phyloP scores from a whole-genome alignment of 805 yeast species.

The Hanseniaspora clermontiae region DNA sequence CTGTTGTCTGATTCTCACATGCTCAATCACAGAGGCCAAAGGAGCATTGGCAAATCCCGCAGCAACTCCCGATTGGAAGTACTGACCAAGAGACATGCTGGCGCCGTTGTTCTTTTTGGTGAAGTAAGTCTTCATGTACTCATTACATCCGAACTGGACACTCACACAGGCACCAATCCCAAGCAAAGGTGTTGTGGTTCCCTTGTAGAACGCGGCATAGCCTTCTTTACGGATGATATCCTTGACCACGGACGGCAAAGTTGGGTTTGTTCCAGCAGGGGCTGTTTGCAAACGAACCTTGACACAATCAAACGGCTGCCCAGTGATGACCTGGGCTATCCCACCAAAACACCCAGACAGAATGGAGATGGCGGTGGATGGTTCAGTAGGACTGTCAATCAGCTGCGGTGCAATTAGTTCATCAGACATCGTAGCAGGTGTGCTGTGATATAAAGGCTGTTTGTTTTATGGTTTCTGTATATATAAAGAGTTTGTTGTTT shows the following conservation, averaged over 20 bases:
- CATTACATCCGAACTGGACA: slow-evolving; percentile 90
- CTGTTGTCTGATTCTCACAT: slow-evolving; percentile 84
- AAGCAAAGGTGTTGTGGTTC: slow-evolving; percentile 80
- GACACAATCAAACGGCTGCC: slow-evolving; percentile 93
- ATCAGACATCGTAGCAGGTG: slow-evolving; percentile 25
- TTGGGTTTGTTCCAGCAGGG: slow-evolving; percentile 44
- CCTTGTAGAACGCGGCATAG: slow-evolving; percentile 74
- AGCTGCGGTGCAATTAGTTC: slow-evolving; percentile 25
- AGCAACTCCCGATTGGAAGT: slow-evolving; percentile 72
- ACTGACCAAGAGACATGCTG: slow-evolving; percentile 45
- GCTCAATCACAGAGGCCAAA: slow-evolving; percentile 88
- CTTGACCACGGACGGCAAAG: slow-evolving; percentile 62
- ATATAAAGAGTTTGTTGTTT: not conserved
- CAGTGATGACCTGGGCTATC: slow-evolving; percentile 84
- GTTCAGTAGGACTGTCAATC: slow-evolving; percentile 22
- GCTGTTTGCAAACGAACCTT: slow-evolving; percentile 88
- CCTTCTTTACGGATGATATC: slow-evolving; percentile 71
- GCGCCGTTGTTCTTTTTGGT: slow-evolving; percentile 30
- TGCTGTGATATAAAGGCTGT: not conserved
- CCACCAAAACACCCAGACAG: slow-evolving; percentile 93
- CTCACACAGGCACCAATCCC: slow-evolving; percentile 99
- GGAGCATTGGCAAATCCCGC: slow-evolving; percentile 88
- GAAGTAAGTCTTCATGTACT: slow-evolving; percentile 77
- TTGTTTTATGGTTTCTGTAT: not conserved
- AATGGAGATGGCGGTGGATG: slow-evolving; percentile 57